Evolutionary conservation across 495 filamentous ascomycete genomes (phyloP).

Genomic region (Penicillium odoratum): DNA sequence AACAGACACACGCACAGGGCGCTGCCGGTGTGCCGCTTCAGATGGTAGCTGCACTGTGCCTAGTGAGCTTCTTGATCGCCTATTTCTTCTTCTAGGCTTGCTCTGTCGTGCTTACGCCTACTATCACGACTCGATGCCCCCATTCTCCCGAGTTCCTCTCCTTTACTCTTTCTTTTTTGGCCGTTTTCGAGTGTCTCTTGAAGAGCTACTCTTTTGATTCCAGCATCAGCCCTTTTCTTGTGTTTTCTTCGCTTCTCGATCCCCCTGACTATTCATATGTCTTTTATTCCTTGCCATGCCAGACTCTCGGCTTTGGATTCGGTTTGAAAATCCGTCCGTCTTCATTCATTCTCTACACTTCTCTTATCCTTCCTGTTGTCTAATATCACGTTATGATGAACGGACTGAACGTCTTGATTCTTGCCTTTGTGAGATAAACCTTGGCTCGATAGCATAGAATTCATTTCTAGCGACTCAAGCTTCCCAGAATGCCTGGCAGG

Average conservation of each 20-base stretch:
- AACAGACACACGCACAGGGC: slow-evolving; percentile 48
- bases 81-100: slow-evolving; percentile 84
- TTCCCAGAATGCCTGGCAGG: neutral
- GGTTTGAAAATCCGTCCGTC: slow-evolving; percentile 9
- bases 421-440: slow-evolving; percentile 22
- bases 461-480: slow-evolving; percentile 9
- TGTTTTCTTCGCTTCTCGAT: slow-evolving; percentile 22
- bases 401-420: slow-evolving; percentile 26
- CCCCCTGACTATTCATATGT: slow-evolving; percentile 23
- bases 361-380: slow-evolving; percentile 25
- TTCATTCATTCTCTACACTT: slow-evolving; percentile 19
- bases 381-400: slow-evolving; percentile 35
- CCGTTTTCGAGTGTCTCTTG: slow-evolving; percentile 23
- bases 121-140: slow-evolving; percentile 29
- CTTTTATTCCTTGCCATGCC: slow-evolving; percentile 8
- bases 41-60: slow-evolving; percentile 77
- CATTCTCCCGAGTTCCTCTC: slow-evolving; percentile 13
- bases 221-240: slow-evolving; percentile 31
- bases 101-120: slow-evolving; percentile 21
- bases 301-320: slow-evolving; percentile 3
- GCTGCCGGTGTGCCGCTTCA: slow-evolving; percentile 84
- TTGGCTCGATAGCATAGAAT: slow-evolving; percentile 18
- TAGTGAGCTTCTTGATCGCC: slow-evolving; percentile 87
- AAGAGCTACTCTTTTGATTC: slow-evolving; percentile 28
- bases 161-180: neutral